A percentile compares a stretch with the other conserved stretches of the same genome.
Evolutionary conservation across 805 yeast species (phyloP).

Genomic region (Suhomyces sp.): DNA sequence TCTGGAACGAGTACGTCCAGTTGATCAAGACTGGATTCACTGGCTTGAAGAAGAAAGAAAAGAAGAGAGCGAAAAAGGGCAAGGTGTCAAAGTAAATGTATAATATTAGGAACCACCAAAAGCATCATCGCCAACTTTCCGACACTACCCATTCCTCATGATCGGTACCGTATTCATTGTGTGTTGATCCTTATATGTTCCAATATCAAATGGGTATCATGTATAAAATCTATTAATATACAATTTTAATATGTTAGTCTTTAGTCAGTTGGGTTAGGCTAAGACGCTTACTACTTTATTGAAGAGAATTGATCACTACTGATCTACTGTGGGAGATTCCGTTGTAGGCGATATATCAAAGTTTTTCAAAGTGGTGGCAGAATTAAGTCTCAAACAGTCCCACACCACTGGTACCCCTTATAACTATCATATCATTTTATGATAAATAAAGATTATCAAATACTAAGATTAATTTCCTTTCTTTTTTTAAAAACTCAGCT

Average conservation of each 20-base stretch:
- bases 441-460: not conserved
- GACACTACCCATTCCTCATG: too few relatives aligned
- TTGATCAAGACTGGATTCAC: slow-evolving; percentile 66
- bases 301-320: not conserved
- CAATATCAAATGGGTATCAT: not conserved
- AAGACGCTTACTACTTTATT: not conserved
- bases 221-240: too few relatives aligned
- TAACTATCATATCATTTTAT: not conserved
- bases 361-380: not conserved
- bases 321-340: not conserved
- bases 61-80: slow-evolving; percentile 63
- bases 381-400: not conserved
- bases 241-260: not conserved
- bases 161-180: not conserved
- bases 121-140: too few relatives aligned
- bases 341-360: not conserved
- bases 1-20: slow-evolving; percentile 75
- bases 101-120: not conserved
- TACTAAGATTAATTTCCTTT: too few relatives aligned
- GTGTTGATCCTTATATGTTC: not conserved
- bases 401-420: not conserved
- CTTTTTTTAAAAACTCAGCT: not conserved
- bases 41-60: slow-evolving; percentile 80
- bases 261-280: not conserved
- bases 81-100: slow-evolving; percentile 18